Percentiles rank a stretch among this genome's conserved stretches.
phyloP scores from a whole-genome alignment of 139 green algal genomes.

The Chlorella sp. region DNA sequence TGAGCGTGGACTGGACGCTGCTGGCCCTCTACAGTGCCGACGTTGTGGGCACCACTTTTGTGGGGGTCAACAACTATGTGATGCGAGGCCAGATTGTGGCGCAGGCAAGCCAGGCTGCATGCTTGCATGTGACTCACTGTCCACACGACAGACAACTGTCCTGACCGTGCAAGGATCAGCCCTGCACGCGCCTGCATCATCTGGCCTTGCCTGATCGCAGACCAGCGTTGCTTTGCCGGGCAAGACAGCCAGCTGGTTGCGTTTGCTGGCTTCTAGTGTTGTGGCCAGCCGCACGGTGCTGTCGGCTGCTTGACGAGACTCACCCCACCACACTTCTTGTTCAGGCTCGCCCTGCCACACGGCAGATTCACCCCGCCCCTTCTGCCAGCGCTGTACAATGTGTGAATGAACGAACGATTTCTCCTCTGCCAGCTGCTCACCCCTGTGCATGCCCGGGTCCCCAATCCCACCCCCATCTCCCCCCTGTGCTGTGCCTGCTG shows the following conservation, averaged over 20 bases:
- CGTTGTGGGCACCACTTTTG: not conserved
- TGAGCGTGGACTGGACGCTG: not conserved
- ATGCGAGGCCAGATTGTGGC: slow-evolving; percentile 8
- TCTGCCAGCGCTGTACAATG: not conserved
- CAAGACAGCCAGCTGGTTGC: too few relatives aligned
- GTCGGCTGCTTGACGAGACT: too few relatives aligned
- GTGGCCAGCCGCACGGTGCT: too few relatives aligned
- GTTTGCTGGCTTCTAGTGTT: too few relatives aligned
- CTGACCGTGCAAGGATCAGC: not conserved
- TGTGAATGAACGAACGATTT: not conserved
- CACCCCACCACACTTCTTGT: too few relatives aligned
- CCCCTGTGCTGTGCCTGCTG: not conserved
- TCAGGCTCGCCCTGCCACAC: too few relatives aligned
- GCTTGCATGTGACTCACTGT: not conserved
- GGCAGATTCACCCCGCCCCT: too few relatives aligned
- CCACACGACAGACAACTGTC: too few relatives aligned
- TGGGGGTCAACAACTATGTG: not conserved
- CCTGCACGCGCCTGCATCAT: not conserved
- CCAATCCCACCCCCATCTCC: not conserved
- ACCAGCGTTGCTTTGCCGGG: too few relatives aligned
- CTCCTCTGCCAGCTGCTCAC: not conserved
- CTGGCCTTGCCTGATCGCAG: too few relatives aligned
- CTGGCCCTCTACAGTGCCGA: not conserved
- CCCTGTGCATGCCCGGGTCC: not conserved
- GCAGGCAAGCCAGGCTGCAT: not conserved